phyloP scores from a whole-genome alignment of 2,329 filamentous ascomycete genomes.

The Colletotrichum sp. region DNA sequence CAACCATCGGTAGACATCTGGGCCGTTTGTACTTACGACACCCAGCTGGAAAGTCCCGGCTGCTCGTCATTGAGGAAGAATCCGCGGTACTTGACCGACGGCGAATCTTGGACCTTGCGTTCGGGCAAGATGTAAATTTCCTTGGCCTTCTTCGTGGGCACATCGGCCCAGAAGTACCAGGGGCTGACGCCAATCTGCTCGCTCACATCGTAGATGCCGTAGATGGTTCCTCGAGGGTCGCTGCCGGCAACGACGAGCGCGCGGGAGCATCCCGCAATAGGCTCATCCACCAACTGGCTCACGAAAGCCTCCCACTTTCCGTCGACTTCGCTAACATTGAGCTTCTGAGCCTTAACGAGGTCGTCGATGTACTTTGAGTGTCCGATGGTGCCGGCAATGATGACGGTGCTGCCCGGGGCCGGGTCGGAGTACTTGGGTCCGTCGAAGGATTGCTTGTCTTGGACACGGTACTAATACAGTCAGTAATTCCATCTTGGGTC shows the following conservation, averaged over 20 bases:
- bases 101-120: conserved; percentile 62
- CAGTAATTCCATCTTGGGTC: not conserved
- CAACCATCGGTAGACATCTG: accelerated
- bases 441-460: conserved; percentile 43
- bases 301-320: conserved; percentile 75
- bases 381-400: conserved; percentile 73
- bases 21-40: conserved; percentile 36
- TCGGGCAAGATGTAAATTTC: conserved; percentile 60
- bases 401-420: conserved; percentile 52
- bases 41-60: conserved; percentile 71
- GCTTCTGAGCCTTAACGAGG: conserved; percentile 57
- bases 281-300: conserved; percentile 62
- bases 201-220: conserved; percentile 72
- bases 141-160: conserved; percentile 54
- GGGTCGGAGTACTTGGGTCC: conserved; percentile 50
- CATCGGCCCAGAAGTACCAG: conserved; percentile 74
- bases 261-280: conserved; percentile 58
- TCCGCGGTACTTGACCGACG: conserved; percentile 70
- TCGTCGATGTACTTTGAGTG: conserved; percentile 66
- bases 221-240: conserved; percentile 70
- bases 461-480: conserved; percentile 44
- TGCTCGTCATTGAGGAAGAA: conserved; percentile 77
- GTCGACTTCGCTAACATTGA: conserved; percentile 62
- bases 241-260: conserved; percentile 73
- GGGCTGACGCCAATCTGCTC: conserved; percentile 77